A percentile compares a stretch with the other conserved stretches of the same genome.
Evolutionary conservation across 2,329 filamentous ascomycete genomes (phyloP).

Genomic region (Penicillium nordicum): DNA sequence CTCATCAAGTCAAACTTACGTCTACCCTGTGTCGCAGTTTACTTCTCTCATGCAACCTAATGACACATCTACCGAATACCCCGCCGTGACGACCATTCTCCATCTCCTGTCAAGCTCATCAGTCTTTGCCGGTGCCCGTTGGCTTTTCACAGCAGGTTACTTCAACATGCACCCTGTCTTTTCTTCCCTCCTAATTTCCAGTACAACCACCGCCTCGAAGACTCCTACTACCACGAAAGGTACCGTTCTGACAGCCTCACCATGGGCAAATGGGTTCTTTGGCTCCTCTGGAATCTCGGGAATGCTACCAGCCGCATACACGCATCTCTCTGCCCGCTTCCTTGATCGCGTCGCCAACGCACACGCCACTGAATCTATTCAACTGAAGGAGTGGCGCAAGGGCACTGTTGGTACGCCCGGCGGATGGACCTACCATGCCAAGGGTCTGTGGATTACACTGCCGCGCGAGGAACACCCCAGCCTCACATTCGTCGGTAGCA

Average conservation of each 20-base stretch:
- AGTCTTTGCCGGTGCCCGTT: constrained; percentile 66
- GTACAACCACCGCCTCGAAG: constrained; percentile 47
- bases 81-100: constrained; percentile 72
- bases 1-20: constrained; percentile 61
- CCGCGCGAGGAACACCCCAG: constrained; percentile 61
- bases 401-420: constrained; percentile 76
- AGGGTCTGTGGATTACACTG: constrained; percentile 83
- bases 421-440: constrained; percentile 97
- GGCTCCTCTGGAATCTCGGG: constrained; percentile 82
- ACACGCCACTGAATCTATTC: constrained; percentile 57
- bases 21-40: constrained; percentile 86
- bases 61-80: constrained; percentile 81
- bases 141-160: constrained; percentile 97
- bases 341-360: constrained; percentile 59
- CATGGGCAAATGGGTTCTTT: constrained; percentile 94
- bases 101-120: constrained; percentile 60
- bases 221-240: constrained; percentile 51
- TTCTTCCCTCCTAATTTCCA: constrained; percentile 72
- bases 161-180: constrained; percentile 92
- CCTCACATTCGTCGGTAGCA: constrained; percentile 82
- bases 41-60: constrained; percentile 73
- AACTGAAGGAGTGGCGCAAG: constrained; percentile 80
- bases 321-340: constrained; percentile 79
- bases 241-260: constrained; percentile 87
- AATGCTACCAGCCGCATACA: constrained; percentile 88